These are phyloP conservation scores for Colletotrichum australisinense DNA, from an alignment of 2,329 filamentous ascomycete species.

Conservation along the genomic window DNA sequence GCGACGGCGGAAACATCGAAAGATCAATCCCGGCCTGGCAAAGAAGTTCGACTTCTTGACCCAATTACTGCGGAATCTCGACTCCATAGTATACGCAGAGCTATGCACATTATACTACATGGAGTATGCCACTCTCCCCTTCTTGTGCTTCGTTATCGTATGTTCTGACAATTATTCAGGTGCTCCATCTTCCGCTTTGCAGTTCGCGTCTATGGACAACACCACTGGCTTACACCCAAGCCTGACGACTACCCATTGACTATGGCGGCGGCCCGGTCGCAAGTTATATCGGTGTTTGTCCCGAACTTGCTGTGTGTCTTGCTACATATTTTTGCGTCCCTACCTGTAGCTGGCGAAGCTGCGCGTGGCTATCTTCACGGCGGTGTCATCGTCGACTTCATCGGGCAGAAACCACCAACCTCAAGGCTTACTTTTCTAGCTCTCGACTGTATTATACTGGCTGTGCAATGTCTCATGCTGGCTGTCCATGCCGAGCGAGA, in stretches of 20 bases:
- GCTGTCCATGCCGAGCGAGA: slow-evolving; percentile 71
- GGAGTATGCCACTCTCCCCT: slow-evolving; percentile 63
- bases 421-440: slow-evolving; percentile 66
- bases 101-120: slow-evolving; percentile 76
- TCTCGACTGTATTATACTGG: slow-evolving; percentile 66
- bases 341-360: slow-evolving; percentile 69
- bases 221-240: slow-evolving; percentile 73
- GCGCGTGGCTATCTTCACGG: slow-evolving; percentile 75
- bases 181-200: slow-evolving; percentile 74
- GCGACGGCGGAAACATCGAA: slow-evolving; percentile 50
- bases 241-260: slow-evolving; percentile 65
- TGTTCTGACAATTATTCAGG: slow-evolving; percentile 51
- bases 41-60: slow-evolving; percentile 72
- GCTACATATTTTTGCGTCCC: slow-evolving; percentile 65
- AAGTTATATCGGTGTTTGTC: slow-evolving; percentile 67
- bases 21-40: slow-evolving; percentile 54
- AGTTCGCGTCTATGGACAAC: slow-evolving; percentile 68
- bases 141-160: neutral
- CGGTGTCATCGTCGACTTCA: slow-evolving; percentile 74
- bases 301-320: slow-evolving; percentile 72
- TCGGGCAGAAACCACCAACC: slow-evolving; percentile 73
- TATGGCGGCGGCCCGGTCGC: slow-evolving; percentile 66
- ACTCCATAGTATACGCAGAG: slow-evolving; percentile 73
- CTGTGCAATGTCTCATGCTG: slow-evolving; percentile 72
- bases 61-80: slow-evolving; percentile 69